phyloP scores from a whole-genome alignment of 345 rosid genomes.

The Eucalyptus sp. region DNA sequence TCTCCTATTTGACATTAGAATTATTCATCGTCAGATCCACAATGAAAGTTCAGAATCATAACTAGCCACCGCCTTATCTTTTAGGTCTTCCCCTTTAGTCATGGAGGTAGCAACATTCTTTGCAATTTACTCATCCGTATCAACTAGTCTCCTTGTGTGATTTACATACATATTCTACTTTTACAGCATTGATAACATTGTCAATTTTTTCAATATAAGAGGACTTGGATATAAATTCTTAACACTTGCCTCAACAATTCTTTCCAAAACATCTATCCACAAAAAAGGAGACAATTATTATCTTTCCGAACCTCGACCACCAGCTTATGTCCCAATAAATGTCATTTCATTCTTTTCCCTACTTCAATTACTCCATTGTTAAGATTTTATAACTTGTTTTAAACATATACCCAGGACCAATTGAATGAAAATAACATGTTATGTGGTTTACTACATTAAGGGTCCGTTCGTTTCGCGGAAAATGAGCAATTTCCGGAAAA shows the following conservation, averaged over 20 bases:
- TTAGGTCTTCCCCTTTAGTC: neutral
- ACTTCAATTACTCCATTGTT: neutral
- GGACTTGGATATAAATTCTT: too few species aligned
- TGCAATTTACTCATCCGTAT: too few species aligned
- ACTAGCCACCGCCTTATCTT: neutral
- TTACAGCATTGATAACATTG: too few species aligned
- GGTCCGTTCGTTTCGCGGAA: too few species aligned
- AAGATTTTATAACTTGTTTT: neutral
- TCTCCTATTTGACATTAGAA: too few species aligned
- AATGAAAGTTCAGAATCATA: neutral
- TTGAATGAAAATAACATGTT: neutral
- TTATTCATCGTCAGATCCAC: neutral
- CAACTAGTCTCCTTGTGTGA: too few species aligned
- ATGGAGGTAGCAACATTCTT: neutral
- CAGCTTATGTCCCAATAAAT: neutral
- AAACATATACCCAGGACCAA: neutral
- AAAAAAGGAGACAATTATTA: fast-evolving
- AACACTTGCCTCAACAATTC: too few species aligned
- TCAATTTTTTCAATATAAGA: too few species aligned
- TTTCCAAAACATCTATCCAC: too few species aligned
- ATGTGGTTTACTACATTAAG: neutral
- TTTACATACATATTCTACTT: too few species aligned
- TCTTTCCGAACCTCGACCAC: neutral
- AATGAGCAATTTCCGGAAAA: too few species aligned
- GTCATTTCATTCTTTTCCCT: neutral